Evolutionary conservation across 1,284 basidiomycete species (phyloP).

Genomic region (Papiliotrema terrestris): DNA sequence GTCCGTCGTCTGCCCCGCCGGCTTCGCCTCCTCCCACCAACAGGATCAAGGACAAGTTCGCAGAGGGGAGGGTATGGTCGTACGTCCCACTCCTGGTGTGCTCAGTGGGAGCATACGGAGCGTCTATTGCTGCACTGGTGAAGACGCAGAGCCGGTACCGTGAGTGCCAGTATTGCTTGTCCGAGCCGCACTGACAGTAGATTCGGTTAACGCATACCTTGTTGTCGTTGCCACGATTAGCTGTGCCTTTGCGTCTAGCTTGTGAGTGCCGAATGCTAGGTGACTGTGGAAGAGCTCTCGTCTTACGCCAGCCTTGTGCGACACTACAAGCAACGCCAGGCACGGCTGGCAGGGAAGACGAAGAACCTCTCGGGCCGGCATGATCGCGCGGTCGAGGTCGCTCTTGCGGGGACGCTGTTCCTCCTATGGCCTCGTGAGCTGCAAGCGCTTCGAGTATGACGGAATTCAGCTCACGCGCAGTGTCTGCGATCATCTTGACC

Average conservation of each 20-base stretch:
- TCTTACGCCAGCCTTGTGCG: conserved; percentile 6
- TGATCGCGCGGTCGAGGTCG: conserved; percentile 29
- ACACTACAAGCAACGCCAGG: conserved; percentile 4
- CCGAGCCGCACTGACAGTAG: neutral
- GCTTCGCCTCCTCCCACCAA: neutral
- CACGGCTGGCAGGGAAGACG: conserved; percentile 4
- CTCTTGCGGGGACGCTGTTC: conserved; percentile 18
- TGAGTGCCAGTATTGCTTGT: conserved; percentile 10
- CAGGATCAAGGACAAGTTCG: conserved; percentile 26
- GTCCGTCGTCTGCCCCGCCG: neutral
- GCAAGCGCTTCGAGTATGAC: neutral
- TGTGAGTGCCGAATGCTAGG: conserved; percentile 18
- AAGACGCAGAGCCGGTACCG: conserved; percentile 19
- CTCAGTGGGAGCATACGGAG: conserved; percentile 21
- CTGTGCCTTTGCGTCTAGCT: conserved; percentile 2
- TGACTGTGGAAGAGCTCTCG: neutral
- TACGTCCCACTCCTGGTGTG: conserved; percentile 22
- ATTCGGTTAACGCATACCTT: conserved; percentile 7
- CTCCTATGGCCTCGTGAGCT: conserved; percentile 35
- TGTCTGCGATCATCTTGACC: conserved; percentile 34
- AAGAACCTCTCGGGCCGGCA: conserved; percentile 8
- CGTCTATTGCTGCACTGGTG: conserved; percentile 5
- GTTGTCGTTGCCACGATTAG: neutral
- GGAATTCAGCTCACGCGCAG: conserved; percentile 8
- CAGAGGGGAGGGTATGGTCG: conserved; percentile 23